These are phyloP conservation scores for Thelonectria olida DNA, from an alignment of 2,329 filamentous ascomycete genomes.

Conservation along the genomic window DNA sequence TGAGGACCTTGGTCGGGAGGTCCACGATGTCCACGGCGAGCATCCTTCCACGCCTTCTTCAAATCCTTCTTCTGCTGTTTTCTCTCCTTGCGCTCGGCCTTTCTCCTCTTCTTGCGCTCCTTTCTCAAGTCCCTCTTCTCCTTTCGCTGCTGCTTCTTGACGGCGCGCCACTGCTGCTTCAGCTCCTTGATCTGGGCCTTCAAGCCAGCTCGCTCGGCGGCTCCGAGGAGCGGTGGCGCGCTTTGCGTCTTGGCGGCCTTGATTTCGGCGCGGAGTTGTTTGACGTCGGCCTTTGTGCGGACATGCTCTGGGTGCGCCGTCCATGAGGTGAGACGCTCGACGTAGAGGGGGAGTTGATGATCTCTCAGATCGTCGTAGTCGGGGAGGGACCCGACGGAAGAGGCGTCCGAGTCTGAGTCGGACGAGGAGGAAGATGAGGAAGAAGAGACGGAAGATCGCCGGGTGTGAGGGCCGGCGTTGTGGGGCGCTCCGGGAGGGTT, in stretches of 20 bases:
- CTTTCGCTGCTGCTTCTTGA: constrained; percentile 44
- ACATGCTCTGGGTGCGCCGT: constrained; percentile 58
- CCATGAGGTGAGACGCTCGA: constrained; percentile 57
- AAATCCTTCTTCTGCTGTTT: constrained; percentile 44
- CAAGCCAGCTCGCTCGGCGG: constrained; percentile 46
- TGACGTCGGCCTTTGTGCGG: constrained; percentile 57
- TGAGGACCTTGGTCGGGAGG: neutral
- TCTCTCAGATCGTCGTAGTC: constrained; percentile 61
- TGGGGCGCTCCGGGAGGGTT: constrained; percentile 25
- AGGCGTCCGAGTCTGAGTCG: constrained; percentile 40
- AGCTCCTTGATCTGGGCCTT: constrained; percentile 56
- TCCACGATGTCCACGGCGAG: constrained; percentile 33
- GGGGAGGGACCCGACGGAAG: constrained; percentile 63
- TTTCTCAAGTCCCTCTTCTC: constrained; percentile 44
- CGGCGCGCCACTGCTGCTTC: constrained; percentile 51
- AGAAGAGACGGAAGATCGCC: constrained; percentile 48
- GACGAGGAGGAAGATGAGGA: constrained; percentile 48
- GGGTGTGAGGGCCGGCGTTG: constrained; percentile 33
- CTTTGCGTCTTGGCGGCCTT: constrained; percentile 46
- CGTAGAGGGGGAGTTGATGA: constrained; percentile 58
- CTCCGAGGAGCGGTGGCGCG: neutral
- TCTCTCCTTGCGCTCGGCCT: constrained; percentile 45
- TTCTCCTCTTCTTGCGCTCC: constrained; percentile 40
- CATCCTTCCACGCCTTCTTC: constrained; percentile 42
- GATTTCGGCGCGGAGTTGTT: constrained; percentile 53